These are phyloP conservation scores for Saprolegnia diclina DNA, from an alignment of 352 stramenopile species.

Conservation along the genomic window DNA sequence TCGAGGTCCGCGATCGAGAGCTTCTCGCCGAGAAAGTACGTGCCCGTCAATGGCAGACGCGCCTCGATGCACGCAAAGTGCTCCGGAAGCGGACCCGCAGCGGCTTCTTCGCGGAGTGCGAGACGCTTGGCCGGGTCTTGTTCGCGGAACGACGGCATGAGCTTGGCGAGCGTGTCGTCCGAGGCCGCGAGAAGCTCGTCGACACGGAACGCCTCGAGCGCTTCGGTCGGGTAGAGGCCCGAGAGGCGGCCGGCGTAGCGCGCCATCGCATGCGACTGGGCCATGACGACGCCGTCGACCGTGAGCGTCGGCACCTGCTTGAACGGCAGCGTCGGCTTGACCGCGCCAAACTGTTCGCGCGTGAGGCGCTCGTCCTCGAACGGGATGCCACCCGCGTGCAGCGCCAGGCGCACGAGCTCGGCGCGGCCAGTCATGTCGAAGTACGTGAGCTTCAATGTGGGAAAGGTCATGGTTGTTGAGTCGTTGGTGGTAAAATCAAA, in stretches of 20 bases:
- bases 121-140: conserved; percentile 24
- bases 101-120: conserved; percentile 14
- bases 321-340: conserved; percentile 35
- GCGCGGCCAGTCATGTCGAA: conserved; percentile 38
- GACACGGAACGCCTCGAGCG: conserved; percentile 34
- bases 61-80: conserved; percentile 15
- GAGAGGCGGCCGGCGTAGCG: conserved; percentile 51
- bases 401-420: conserved; percentile 35
- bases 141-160: conserved; percentile 16
- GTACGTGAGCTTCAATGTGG: conserved; percentile 33
- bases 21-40: conserved; percentile 14
- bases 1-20: conserved; percentile 20
- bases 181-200: conserved; percentile 39
- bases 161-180: conserved; percentile 33
- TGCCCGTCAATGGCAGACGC: conserved; percentile 6
- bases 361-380: conserved; percentile 39
- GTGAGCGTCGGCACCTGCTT: conserved; percentile 45
- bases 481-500: background rate
- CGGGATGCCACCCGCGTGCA: conserved; percentile 34
- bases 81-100: background rate
- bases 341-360: conserved; percentile 31
- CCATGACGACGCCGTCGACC: conserved; percentile 36
- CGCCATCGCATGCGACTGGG: conserved; percentile 54
- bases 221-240: conserved; percentile 40
- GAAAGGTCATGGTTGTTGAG: background rate